Evolutionary conservation across 2,329 filamentous ascomycete species (phyloP).

Genomic region (Colletotrichum sp.): DNA sequence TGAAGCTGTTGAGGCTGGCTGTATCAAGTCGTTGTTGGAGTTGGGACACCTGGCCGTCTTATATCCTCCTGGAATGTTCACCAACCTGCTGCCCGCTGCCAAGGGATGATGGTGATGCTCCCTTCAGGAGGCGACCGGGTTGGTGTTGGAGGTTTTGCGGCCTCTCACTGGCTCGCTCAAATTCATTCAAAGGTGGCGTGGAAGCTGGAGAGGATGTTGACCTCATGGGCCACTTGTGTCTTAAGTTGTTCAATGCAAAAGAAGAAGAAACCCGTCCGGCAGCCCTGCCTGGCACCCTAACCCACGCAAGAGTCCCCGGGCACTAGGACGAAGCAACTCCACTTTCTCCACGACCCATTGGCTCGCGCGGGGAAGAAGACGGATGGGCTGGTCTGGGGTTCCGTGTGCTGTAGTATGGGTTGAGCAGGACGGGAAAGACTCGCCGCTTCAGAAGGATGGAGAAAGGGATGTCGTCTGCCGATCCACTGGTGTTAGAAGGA

Average conservation of each 20-base stretch:
- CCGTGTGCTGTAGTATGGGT: constrained; percentile 31
- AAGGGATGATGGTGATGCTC: constrained; percentile 1
- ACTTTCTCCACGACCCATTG: constrained; percentile 18
- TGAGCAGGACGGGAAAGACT: neutral
- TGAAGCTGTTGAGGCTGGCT: neutral
- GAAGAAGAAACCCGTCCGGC: neutral
- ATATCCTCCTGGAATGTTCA: neutral
- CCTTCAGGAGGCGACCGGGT: neutral
- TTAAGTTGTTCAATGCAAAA: neutral
- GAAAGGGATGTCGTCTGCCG: neutral
- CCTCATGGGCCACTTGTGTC: constrained; percentile 4
- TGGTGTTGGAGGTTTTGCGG: neutral
- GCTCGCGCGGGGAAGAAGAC: constrained; percentile 13
- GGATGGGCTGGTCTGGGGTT: constrained; percentile 5
- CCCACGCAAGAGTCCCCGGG: constrained; percentile 1
- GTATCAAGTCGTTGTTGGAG: neutral
- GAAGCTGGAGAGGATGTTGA: neutral
- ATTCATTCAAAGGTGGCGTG: constrained; percentile 14
- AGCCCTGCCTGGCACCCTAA: neutral
- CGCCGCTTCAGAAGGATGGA: neutral
- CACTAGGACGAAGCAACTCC: neutral
- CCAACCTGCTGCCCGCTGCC: neutral
- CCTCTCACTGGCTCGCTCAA: constrained; percentile 20
- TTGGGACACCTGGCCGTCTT: constrained; percentile 2
- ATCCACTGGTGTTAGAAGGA: neutral